Evolutionary conservation across 139 green algal genomes (phyloP).

Genomic region (Coelastrella sp.): DNA sequence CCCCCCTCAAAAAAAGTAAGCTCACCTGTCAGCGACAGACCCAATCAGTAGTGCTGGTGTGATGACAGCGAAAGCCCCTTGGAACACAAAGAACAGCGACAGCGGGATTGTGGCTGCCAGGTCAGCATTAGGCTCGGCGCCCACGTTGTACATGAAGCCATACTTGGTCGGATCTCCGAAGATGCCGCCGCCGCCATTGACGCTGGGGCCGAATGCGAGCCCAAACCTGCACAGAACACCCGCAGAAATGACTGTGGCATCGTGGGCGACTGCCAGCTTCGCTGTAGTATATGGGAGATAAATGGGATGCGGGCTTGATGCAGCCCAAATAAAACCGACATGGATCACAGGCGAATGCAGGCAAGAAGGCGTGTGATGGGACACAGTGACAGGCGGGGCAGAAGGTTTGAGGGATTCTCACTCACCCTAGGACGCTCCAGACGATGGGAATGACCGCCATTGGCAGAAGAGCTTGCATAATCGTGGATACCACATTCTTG

Average conservation of each 20-base stretch:
- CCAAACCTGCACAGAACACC: conserved; percentile 15
- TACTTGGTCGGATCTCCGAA: conserved; percentile 17
- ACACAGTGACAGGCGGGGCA: neutral
- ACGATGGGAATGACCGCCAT: conserved; percentile 44
- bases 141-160: conserved; percentile 39
- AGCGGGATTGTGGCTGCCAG: conserved; percentile 44
- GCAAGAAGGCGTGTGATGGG: neutral
- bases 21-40: conserved; percentile 41
- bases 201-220: conserved; percentile 15
- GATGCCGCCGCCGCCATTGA: neutral
- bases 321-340: neutral
- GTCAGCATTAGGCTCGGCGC: neutral
- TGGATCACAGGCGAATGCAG: neutral
- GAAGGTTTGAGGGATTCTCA: neutral
- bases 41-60: conserved; percentile 47
- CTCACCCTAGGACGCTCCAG: conserved; percentile 34
- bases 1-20: too few relatives aligned
- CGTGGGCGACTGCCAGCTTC: neutral
- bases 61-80: conserved; percentile 45
- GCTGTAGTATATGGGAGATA: neutral
- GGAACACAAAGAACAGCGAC: conserved; percentile 56
- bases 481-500: conserved; percentile 46
- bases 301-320: too few relatives aligned
- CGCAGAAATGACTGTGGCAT: neutral
- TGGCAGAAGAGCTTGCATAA: conserved; percentile 38